phyloP scores from a whole-genome alignment of 2,329 filamentous ascomycete species.

The Stachybotrys chartarum region DNA sequence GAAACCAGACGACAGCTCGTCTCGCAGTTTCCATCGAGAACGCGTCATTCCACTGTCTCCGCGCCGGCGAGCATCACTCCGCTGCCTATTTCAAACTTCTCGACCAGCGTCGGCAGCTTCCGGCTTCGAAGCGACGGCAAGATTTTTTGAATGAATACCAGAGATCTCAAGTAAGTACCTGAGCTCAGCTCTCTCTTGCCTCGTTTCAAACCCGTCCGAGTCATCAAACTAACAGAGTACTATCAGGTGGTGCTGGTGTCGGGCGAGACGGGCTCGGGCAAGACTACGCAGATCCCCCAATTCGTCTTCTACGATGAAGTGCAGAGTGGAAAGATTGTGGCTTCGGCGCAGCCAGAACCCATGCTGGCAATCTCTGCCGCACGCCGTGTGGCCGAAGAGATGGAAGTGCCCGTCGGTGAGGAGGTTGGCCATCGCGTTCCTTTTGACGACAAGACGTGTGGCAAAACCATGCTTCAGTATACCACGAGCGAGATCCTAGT shows the following conservation, averaged over 20 bases:
- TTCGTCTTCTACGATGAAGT: conserved; percentile 3
- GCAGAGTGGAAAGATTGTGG: conserved; percentile 60
- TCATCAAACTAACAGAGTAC: background rate
- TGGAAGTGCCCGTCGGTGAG: conserved; percentile 73
- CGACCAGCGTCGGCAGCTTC: background rate
- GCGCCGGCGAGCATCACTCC: background rate
- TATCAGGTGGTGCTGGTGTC: background rate
- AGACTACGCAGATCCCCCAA: conserved; percentile 5
- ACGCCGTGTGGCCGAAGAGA: conserved; percentile 78
- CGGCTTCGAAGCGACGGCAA: background rate
- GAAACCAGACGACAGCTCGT: background rate
- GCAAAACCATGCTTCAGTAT: conserved; percentile 80
- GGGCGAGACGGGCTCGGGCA: background rate
- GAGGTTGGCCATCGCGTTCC: conserved; percentile 84
- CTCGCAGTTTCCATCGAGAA: background rate
- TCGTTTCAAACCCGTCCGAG: too few species aligned
- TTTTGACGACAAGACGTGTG: conserved; percentile 77
- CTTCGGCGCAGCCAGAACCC: conserved; percentile 79
- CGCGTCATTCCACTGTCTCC: background rate
- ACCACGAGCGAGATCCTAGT: conserved; percentile 90
- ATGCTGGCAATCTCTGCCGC: conserved; percentile 93
- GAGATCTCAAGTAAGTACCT: background rate
- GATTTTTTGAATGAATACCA: background rate
- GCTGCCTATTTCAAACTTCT: background rate
- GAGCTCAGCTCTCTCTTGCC: background rate